Percentiles rank a stretch among this genome's conserved stretches.
These are phyloP conservation scores for Penicillium manginii DNA, from an alignment of 495 filamentous ascomycete species.

Conservation along the genomic window DNA sequence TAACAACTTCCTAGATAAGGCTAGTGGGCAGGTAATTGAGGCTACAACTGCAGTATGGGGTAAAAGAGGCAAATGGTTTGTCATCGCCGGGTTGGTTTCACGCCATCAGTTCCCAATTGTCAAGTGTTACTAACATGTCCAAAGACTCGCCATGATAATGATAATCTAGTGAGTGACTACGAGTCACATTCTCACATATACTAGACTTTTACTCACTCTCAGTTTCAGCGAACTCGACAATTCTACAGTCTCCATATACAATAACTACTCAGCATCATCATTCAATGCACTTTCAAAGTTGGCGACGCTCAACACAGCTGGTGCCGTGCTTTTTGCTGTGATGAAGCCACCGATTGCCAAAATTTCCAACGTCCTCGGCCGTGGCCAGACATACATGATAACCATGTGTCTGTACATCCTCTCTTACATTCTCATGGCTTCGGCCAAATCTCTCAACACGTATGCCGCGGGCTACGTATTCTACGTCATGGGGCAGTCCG, in stretches of 20 bases:
- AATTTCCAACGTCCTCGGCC: constrained; percentile 51
- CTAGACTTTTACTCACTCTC: constrained; percentile 2
- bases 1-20: neutral
- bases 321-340: constrained; percentile 48
- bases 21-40: neutral
- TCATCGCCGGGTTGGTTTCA: constrained; percentile 43
- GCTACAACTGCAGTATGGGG: constrained; percentile 35
- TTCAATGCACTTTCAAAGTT: constrained; percentile 47
- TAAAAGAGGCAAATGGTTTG: constrained; percentile 43
- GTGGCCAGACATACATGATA: constrained; percentile 48
- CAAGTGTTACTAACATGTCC: constrained; percentile 1
- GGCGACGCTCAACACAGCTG: constrained; percentile 46
- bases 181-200: neutral
- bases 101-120: neutral
- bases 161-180: constrained; percentile 44
- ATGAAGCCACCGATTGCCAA: constrained; percentile 55
- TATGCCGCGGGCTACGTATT: constrained; percentile 51
- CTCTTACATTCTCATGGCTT: constrained; percentile 50
- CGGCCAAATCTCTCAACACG: constrained; percentile 43
- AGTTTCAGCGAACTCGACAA: constrained; percentile 46
- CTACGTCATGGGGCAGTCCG: constrained; percentile 49
- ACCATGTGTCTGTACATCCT: constrained; percentile 49
- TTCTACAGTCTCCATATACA: constrained; percentile 50
- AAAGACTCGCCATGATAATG: constrained; percentile 47
- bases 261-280: constrained; percentile 49